phyloP scores from a whole-genome alignment of 2,329 filamentous ascomycete species.

The Zalaria obscura region DNA sequence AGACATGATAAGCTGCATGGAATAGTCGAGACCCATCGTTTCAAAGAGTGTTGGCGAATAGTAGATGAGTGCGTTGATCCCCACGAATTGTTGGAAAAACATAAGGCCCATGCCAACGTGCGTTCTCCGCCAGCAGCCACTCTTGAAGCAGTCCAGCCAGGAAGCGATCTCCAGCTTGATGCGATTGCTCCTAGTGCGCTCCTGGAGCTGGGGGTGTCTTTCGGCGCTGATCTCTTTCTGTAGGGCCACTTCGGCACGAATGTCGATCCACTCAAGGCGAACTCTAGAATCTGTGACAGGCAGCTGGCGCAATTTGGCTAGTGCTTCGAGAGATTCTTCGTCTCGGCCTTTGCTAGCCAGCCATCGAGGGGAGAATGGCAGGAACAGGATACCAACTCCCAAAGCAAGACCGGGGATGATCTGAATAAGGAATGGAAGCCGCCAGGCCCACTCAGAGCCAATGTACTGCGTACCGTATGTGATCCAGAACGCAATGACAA shows the following conservation, averaged over 20 bases:
- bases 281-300: constrained; percentile 7
- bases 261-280: constrained; percentile 9
- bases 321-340: constrained; percentile 14
- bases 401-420: constrained; percentile 21
- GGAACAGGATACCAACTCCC: constrained; percentile 16
- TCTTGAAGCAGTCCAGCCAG: constrained; percentile 37
- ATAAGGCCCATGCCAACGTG: constrained; percentile 38
- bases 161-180: constrained; percentile 33
- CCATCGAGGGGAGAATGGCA: constrained; percentile 22
- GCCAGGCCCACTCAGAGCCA: constrained; percentile 30
- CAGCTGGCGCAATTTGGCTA: constrained; percentile 15
- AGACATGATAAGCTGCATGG: constrained; percentile 29
- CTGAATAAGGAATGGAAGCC: constrained; percentile 34
- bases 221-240: constrained; percentile 15
- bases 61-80: constrained; percentile 44
- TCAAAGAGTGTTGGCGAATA: constrained; percentile 48
- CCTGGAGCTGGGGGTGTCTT: constrained; percentile 22
- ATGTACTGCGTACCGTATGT: constrained; percentile 29
- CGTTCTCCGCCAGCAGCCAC: constrained; percentile 32
- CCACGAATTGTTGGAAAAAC: constrained; percentile 44
- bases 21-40: constrained; percentile 20
- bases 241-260: constrained; percentile 9
- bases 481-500: constrained; percentile 39
- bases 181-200: constrained; percentile 17
- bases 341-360: constrained; percentile 16